These are phyloP conservation scores for Xylaria acuta DNA, from an alignment of 495 filamentous ascomycete genomes.

Conservation along the genomic window DNA sequence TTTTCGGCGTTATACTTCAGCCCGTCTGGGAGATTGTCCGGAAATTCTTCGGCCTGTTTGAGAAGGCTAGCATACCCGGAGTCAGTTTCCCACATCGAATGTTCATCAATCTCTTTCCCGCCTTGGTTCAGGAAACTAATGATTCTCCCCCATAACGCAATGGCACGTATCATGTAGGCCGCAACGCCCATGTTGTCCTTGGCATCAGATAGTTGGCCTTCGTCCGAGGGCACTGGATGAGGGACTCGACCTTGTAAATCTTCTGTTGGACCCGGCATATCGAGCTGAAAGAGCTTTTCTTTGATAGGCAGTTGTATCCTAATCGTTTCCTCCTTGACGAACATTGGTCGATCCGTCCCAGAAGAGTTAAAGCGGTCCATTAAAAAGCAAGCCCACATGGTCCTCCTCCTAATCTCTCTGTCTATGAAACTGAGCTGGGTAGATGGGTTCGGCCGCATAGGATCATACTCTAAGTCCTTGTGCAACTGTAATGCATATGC, in stretches of 20 bases:
- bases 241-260: constrained; percentile 76
- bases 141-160: constrained; percentile 88
- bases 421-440: constrained; percentile 86
- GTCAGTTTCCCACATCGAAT: constrained; percentile 79
- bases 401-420: constrained; percentile 86
- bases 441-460: constrained; percentile 67
- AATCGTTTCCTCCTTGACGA: constrained; percentile 85
- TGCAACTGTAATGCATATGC: constrained; percentile 95
- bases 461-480: constrained; percentile 89
- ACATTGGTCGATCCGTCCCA: constrained; percentile 91
- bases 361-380: constrained; percentile 99
- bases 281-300: constrained; percentile 88
- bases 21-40: constrained; percentile 68
- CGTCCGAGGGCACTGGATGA: constrained; percentile 67
- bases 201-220: constrained; percentile 69
- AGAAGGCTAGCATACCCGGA: constrained; percentile 77
- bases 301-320: constrained; percentile 90
- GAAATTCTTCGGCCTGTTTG: constrained; percentile 73
- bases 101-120: constrained; percentile 78
- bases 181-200: constrained; percentile 92
- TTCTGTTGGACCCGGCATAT: constrained; percentile 88
- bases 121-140: constrained; percentile 91
- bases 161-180: constrained; percentile 86
- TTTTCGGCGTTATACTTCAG: constrained; percentile 82
- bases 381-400: constrained; percentile 97